A percentile compares a stretch with the other conserved stretches of the same genome.
These are phyloP conservation scores for Didymella glomerata DNA, from an alignment of 2,329 filamentous ascomycete species.

Conservation along the genomic window DNA sequence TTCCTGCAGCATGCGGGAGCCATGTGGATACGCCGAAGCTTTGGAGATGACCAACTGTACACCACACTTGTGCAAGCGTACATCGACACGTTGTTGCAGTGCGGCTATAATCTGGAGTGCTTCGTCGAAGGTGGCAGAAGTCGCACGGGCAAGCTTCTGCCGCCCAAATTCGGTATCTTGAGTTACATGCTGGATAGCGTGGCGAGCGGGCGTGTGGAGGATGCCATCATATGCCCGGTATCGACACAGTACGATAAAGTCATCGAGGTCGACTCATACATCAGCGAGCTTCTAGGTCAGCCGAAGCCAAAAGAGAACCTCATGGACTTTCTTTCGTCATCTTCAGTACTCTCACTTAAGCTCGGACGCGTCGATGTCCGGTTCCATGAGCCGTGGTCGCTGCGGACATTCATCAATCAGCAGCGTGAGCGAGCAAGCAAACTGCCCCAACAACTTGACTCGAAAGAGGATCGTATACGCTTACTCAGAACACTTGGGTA, in stretches of 20 bases:
- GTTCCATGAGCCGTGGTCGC: slow-evolving; percentile 95
- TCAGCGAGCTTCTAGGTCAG: slow-evolving; percentile 89
- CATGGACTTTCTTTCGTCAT: slow-evolving; percentile 85
- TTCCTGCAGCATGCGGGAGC: slow-evolving; percentile 95
- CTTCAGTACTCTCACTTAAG: slow-evolving; percentile 86
- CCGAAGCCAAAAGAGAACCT: slow-evolving; percentile 97
- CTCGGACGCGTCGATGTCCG: slow-evolving; percentile 92
- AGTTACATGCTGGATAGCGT: slow-evolving; percentile 91
- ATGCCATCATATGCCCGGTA: slow-evolving; percentile 93
- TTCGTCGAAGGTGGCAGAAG: slow-evolving; percentile 98
- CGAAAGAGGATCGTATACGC: slow-evolving; percentile 66
- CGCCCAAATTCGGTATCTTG: slow-evolving; percentile 94
- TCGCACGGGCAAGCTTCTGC: slow-evolving; percentile 88
- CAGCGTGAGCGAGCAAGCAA: slow-evolving; percentile 69
- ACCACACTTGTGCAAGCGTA: slow-evolving; percentile 94
- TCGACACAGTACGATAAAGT: slow-evolving; percentile 99
- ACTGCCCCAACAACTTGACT: slow-evolving; percentile 46
- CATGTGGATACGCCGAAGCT: slow-evolving; percentile 94
- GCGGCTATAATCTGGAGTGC: slow-evolving; percentile 94
- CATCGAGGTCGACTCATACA: slow-evolving; percentile 91
- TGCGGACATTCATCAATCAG: slow-evolving; percentile 80
- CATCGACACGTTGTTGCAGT: slow-evolving; percentile 88
- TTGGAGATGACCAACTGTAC: slow-evolving; percentile 91
- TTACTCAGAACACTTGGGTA: slow-evolving; percentile 89
- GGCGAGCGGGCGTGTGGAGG: slow-evolving; percentile 84